Conservation (phyloP, 1,284 basidiomycete species). For the Kalmanozyma brasiliensis region DNA sequence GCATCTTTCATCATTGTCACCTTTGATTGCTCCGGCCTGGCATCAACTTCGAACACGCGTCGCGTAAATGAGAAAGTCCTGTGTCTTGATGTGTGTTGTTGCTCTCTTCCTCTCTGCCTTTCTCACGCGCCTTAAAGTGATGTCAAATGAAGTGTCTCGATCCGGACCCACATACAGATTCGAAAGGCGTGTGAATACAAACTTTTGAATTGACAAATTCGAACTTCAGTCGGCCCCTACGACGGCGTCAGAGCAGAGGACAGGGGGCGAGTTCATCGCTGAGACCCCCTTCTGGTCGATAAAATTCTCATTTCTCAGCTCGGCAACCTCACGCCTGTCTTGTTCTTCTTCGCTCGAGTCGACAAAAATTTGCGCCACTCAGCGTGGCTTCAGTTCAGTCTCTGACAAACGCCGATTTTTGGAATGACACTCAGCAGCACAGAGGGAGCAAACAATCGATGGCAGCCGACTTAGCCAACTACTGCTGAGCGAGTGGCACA, state of each 20-base stretch:
- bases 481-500: neutral
- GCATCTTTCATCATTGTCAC: neutral
- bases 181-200: neutral
- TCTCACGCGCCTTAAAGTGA: too few relatives aligned
- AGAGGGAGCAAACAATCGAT: neutral
- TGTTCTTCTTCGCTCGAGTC: too few relatives aligned
- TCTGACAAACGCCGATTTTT: too few relatives aligned
- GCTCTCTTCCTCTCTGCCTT: too few relatives aligned
- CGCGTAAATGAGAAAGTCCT: slow-evolving; percentile 3
- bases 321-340: slow-evolving; percentile 1
- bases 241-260: slow-evolving; percentile 4
- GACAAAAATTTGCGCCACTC: too few relatives aligned
- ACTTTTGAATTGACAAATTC: slow-evolving; percentile 1
- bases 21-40: neutral
- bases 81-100: too few relatives aligned
- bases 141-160: neutral
- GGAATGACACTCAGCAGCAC: too few relatives aligned
- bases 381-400: too few relatives aligned
- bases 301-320: neutral
- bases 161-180: too few relatives aligned
- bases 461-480: neutral
- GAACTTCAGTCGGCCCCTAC: neutral
- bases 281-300: too few relatives aligned
- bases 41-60: neutral
- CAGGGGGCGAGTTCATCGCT: too few relatives aligned